phyloP scores from a whole-genome alignment of 306 rosid genomes.

The Betula pendula region DNA sequence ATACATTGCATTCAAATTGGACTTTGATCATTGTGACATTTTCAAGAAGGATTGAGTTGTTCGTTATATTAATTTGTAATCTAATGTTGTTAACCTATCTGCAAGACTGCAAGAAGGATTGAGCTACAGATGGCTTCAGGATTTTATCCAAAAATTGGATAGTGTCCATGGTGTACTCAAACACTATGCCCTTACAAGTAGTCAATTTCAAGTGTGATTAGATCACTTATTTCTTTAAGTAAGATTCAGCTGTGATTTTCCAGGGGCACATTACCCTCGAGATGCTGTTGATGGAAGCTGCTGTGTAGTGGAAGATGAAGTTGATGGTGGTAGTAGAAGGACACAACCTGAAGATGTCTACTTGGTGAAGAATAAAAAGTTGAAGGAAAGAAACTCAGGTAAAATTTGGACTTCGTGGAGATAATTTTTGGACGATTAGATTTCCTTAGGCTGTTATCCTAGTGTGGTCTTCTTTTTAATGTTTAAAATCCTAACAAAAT shows the following conservation, averaged over 20 bases:
- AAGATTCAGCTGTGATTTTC: conserved; percentile 17
- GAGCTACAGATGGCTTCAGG: neutral
- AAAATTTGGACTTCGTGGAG: neutral
- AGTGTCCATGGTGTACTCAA: neutral
- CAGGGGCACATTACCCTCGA: conserved; percentile 53
- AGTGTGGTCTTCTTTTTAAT: neutral
- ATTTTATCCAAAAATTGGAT: neutral
- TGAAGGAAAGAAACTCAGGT: conserved; percentile 51
- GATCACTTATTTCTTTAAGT: neutral
- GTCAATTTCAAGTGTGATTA: neutral
- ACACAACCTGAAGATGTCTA: conserved; percentile 31
- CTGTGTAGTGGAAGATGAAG: conserved; percentile 26
- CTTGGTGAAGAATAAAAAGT: conserved; percentile 50
- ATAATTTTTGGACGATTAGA: neutral
- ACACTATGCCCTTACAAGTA: neutral
- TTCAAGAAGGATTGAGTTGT: neutral
- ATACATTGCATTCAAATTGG: neutral
- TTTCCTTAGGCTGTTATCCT: neutral
- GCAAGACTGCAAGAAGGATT: neutral
- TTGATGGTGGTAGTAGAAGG: conserved; percentile 20
- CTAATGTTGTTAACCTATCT: neutral
- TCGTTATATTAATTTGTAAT: neutral
- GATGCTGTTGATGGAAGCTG: conserved; percentile 28
- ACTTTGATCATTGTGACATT: neutral
- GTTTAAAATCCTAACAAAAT: neutral